Evolutionary conservation across 495 filamentous ascomycete species (phyloP), one percentile per base, ranked within the genome.

Genomic region (Glonium stellatum): DNA sequence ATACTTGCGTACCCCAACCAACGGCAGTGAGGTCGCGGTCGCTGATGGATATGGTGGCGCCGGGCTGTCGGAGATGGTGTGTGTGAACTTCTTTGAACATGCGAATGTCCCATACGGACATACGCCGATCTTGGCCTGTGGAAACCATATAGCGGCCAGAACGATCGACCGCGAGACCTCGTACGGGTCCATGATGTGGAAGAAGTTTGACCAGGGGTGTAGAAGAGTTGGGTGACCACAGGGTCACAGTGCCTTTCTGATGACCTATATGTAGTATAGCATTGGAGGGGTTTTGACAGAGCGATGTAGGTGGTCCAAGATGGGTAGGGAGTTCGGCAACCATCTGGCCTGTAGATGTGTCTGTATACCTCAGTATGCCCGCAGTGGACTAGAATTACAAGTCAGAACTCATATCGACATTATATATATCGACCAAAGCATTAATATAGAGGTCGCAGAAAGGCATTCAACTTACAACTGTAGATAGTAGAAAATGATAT

Each of bases 111-210:
- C 95, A 98, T 18, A 98, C 85, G 23, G 87, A 83, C 90, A 97
- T 96, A 69, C 86, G 88, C 57, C 82, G 77, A 71, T 98, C 93
- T 65, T 95, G 89, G 5, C 93, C 95, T 1, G 89, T 85, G 0
- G 92, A 87, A 13, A 95, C 89, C 92, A 98, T 97, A 75, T 97
- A 97, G 52, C 87, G 83, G 23, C 93, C 93, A 72, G 90, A 85
- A 46, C 92, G 81, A 68, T 98, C 92, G 31, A 97, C 80, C 13
- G 89, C 88, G 25, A 96, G 71, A 0, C 85, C 83, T 49, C 92
- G 84, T 15, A 97, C 93, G n/a, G 95, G 93, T 0, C 95, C 93
- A 54, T 83, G 83, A 76, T 98, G 89, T n/a, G 88, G 87, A n/a
- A 95, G 83, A 36, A 96, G 82, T 73, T 97, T 98, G 15, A 95